Percentiles rank a stretch among this genome's conserved stretches.
Conservation (phyloP, 2,329 filamentous ascomycete species). For the Podosphaera leucotricha region DNA sequence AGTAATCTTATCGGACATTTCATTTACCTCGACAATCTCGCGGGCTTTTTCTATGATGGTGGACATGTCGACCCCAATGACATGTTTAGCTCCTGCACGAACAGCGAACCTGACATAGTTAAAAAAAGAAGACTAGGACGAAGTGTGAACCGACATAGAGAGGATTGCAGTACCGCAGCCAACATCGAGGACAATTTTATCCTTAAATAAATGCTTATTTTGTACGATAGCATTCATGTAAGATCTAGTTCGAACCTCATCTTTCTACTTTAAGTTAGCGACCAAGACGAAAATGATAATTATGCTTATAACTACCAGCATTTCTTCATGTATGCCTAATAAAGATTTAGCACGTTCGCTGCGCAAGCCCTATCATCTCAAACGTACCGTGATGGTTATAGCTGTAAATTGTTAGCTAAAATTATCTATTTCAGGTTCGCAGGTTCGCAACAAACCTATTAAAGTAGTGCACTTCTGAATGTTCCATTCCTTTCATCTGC, state of each 20-base stretch:
- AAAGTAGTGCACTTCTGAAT: conserved; percentile 94
- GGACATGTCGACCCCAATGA: conserved; percentile 98
- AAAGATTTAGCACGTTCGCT: conserved; percentile 15
- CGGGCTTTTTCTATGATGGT: conserved; percentile 97
- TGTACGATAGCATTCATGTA: conserved; percentile 97
- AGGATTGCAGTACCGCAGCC: conserved; percentile 95
- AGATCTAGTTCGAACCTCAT: conserved; percentile 86
- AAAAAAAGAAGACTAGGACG: conserved; percentile 1
- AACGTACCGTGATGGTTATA: conserved; percentile 90
- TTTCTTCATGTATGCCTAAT: conserved; percentile 78
- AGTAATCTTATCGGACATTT: conserved; percentile 87
- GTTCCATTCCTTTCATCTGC: conserved; percentile 19
- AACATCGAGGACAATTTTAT: conserved; percentile 87
- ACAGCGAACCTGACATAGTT: conserved; percentile 58
- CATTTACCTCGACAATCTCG: conserved; percentile 83
- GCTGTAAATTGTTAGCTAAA: conserved; percentile 24
- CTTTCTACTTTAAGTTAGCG: conserved; percentile 40
- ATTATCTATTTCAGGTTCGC: neutral
- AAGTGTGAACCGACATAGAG: conserved; percentile 52
- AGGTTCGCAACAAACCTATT: conserved; percentile 44
- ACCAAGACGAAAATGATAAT: conserved; percentile 3
- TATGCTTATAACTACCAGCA: conserved; percentile 48
- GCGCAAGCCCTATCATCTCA: neutral
- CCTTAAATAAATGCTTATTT: conserved; percentile 83
- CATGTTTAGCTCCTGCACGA: conserved; percentile 89